These are phyloP conservation scores for Tieghemostelium lacteum DNA, from an alignment of 78 protist genomes.

Conservation along the genomic window DNA sequence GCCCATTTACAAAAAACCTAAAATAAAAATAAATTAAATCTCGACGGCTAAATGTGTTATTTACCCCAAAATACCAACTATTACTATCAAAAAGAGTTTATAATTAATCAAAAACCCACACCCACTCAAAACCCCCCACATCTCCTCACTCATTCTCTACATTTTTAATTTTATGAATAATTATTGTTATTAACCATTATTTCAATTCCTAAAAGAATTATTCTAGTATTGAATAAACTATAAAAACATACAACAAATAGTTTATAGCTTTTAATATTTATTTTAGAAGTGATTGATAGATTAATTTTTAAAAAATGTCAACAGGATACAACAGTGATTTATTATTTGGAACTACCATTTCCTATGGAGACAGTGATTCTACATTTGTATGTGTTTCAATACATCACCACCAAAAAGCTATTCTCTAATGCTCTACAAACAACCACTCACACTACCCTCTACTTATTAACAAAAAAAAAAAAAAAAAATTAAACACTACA, in stretches of 20 bases:
- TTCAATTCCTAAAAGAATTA: not conserved
- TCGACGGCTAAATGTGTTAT: too few relatives aligned
- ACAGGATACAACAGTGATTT: constrained; percentile 64
- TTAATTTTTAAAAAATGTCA: not conserved
- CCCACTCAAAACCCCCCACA: too few relatives aligned
- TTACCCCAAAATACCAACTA: too few relatives aligned
- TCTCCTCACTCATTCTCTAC: too few relatives aligned
- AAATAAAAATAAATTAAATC: too few relatives aligned
- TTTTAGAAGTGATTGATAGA: not conserved
- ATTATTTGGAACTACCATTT: constrained; percentile 57
- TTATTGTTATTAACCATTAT: too few relatives aligned
- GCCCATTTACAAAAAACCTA: too few relatives aligned
- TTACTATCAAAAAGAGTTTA: too few relatives aligned
- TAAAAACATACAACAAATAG: not conserved
- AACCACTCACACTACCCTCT: not conserved
- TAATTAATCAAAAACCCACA: too few relatives aligned
- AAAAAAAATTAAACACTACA: not conserved
- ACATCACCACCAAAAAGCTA: not conserved
- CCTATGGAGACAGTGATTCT: constrained; percentile 43
- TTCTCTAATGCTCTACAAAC: not conserved
- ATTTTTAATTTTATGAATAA: too few relatives aligned
- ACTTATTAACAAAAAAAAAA: not conserved
- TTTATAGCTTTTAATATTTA: too few relatives aligned
- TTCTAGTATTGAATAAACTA: not conserved
- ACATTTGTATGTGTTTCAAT: constrained; percentile 46